Evolutionary conservation across 352 stramenopile genomes (phyloP), one percentile per base, ranked within the genome.

Genomic region (Phytophthora capsici): DNA sequence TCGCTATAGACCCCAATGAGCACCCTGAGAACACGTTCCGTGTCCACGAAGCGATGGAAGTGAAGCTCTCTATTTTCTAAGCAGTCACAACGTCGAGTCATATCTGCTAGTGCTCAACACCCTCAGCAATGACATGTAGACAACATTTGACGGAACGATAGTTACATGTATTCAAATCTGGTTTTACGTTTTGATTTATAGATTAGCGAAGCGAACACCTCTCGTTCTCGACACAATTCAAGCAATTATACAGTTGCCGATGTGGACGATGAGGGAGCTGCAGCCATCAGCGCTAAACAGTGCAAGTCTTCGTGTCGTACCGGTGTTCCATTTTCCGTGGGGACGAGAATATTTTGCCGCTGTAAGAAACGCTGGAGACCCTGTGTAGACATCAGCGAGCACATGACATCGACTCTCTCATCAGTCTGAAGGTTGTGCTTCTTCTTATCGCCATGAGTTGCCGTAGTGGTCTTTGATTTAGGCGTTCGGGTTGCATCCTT

Each of bases 31-130:
- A 84, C 71, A 75, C 69, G 46, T 95, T 94, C 79, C 82, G 82
- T 61, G 85, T 95, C 9, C 88, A 95, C 71, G 86, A 94, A 44
- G 84, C 86, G 44, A 95, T 95, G 86, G 88, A 95, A 76, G 88
- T 95, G 63, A 95, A 95, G 80, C 75, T 95, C 43, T 77, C 82
- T 58, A 94, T 95, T 69, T 95, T 95, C 76, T 95, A 89, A 89
- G 57, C 64, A 46, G 13, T 20, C 14, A 14, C n/a, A 40, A 38
- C 28, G 19, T 30, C 19, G 19, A n/a, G 28, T 34, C 28, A 58
- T 34, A 19, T 8, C 3, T 49, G 58, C 17, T 10, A 6, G 8
- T 10, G 26, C 36, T 16, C 16, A 38, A 30, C 32, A 56, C 36
- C 37, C 38, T 48, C 6, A 70, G 3, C 36, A 50, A 69, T 69